A percentile compares a stretch with the other conserved stretches of the same genome.
Conservation (phyloP, 129 eudicot species). For the Arctium lappa region DNA sequence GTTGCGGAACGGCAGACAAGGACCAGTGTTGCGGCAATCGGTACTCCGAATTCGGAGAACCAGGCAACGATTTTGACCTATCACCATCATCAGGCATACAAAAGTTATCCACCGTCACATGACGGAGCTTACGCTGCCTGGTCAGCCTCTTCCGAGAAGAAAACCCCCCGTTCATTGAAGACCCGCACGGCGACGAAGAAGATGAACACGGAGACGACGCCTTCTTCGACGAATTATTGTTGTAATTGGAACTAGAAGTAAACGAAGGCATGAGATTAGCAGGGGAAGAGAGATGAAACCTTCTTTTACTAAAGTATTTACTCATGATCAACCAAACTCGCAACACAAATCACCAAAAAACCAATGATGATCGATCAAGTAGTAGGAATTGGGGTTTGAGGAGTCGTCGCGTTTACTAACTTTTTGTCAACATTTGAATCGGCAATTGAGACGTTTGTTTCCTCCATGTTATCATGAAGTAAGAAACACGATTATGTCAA, state of each 20-base stretch:
- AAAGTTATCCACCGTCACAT: slow-evolving; percentile 40
- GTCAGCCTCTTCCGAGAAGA: slow-evolving; percentile 44
- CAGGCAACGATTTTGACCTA: slow-evolving; percentile 49
- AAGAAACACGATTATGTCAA: slow-evolving; percentile 16
- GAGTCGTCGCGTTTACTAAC: slow-evolving; percentile 28
- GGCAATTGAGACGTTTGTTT: slow-evolving; percentile 21
- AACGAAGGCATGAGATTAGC: slow-evolving; percentile 36
- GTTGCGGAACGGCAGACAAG: slow-evolving; percentile 65
- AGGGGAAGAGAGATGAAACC: slow-evolving; percentile 33
- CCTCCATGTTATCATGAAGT: slow-evolving; percentile 22
- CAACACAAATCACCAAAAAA: not conserved
- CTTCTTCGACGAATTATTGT: slow-evolving; percentile 19
- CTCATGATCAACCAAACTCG: slow-evolving; percentile 14
- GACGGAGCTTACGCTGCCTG: slow-evolving; percentile 48
- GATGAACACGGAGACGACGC: slow-evolving; percentile 37
- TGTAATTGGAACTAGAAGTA: not conserved
- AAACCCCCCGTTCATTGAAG: slow-evolving; percentile 22
- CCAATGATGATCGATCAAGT: not conserved
- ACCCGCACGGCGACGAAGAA: slow-evolving; percentile 32
- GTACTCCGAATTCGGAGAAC: slow-evolving; percentile 41
- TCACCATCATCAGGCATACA: slow-evolving; percentile 16
- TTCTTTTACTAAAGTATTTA: slow-evolving; percentile 29
- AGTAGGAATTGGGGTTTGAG: not conserved
- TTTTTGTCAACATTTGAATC: slow-evolving; percentile 34
- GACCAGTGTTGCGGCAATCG: slow-evolving; percentile 49